Percentiles rank a stretch among this genome's conserved stretches.
These are phyloP conservation scores for Ajuga chamaepitys DNA, from an alignment of 257 asterid species.

Conservation along the genomic window DNA sequence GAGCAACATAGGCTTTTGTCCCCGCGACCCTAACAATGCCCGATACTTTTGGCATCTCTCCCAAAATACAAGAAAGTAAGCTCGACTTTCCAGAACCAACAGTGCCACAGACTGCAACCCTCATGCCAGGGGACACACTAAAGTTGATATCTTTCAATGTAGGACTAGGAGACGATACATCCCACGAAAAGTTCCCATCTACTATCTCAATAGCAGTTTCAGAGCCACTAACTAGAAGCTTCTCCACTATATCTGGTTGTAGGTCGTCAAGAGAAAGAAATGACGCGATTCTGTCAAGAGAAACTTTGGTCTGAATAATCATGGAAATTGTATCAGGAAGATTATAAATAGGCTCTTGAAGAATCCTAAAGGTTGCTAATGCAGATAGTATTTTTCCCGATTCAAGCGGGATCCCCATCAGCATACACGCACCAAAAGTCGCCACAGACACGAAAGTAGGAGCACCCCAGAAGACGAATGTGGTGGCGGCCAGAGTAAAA, in stretches of 20 bases:
- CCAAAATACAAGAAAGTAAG: slow-evolving; percentile 65
- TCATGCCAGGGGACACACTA: slow-evolving; percentile 53
- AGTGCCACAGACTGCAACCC: slow-evolving; percentile 87
- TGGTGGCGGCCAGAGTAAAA: slow-evolving; percentile 42
- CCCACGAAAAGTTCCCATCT: slow-evolving; percentile 74
- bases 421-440: slow-evolving; percentile 69
- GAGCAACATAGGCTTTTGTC: slow-evolving; percentile 72
- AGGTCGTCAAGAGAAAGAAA: slow-evolving; percentile 83
- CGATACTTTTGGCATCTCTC: slow-evolving; percentile 72
- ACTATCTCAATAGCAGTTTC: slow-evolving; percentile 51
- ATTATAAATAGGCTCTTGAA: slow-evolving; percentile 73
- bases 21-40: slow-evolving; percentile 54
- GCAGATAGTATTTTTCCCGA: slow-evolving; percentile 85
- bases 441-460: slow-evolving; percentile 70
- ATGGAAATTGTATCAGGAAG: slow-evolving; percentile 79
- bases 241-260: slow-evolving; percentile 45
- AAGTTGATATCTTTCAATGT: slow-evolving; percentile 53
- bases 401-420: slow-evolving; percentile 79
- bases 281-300: slow-evolving; percentile 78
- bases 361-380: slow-evolving; percentile 82
- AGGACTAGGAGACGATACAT: slow-evolving; percentile 38
- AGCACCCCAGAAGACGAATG: slow-evolving; percentile 68
- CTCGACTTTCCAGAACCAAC: slow-evolving; percentile 97
- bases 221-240: slow-evolving; percentile 43
- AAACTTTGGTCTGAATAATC: slow-evolving; percentile 88